Base-by-base conservation (phyloP, 2,329 filamentous ascomycete species). In the Rhynchosporium secalis region DNA sequence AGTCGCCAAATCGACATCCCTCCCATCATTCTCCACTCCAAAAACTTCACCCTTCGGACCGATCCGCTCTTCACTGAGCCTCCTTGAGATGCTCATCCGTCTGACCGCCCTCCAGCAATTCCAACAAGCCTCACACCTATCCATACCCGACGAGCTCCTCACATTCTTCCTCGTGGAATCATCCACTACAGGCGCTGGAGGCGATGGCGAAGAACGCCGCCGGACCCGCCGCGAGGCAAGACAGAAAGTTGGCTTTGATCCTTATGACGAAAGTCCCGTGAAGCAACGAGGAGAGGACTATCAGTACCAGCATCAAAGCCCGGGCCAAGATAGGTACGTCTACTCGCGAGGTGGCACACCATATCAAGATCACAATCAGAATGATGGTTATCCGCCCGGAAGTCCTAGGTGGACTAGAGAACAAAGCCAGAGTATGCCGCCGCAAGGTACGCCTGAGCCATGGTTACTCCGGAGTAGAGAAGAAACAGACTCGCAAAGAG, bases 161-260 rank as follows among this genome's bases (percentile, higher is more conserved):
- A 90, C 87, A 70, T 90, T 91, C 78, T 91, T 91, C 78, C 80
- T 91, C 8, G 83, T 85, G 65, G 87, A 90, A 69, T 84, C 82
- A 10, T 84, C 84, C 38, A 86, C 85, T 2, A 88, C 86, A 0
- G 87, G 87, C 33, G 84, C 86, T 1, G 86, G 86, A 3, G 80
- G 81, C 4, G 84, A 89, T 67, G 79, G 83, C 4, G 80, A 86
- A 38, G 78, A 86, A 60, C 83, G 87, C 6, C 83, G 84, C 58
- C 79, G 81, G 0, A 78, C 86, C 1, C 79, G 87, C 13, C 76
- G 80, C 3, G 85, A 88, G 65, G 87, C 87, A 3, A 75, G 84
- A 28, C 76, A 80, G 55, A 78, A 84, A 54, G 85, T 90, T 0
- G 87, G 87, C 12, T 90, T 89, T 75, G 87, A 90, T 71, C 87